phyloP scores from a whole-genome alignment of 805 yeast genomes.

The Monosporozyma yasuniensis region DNA sequence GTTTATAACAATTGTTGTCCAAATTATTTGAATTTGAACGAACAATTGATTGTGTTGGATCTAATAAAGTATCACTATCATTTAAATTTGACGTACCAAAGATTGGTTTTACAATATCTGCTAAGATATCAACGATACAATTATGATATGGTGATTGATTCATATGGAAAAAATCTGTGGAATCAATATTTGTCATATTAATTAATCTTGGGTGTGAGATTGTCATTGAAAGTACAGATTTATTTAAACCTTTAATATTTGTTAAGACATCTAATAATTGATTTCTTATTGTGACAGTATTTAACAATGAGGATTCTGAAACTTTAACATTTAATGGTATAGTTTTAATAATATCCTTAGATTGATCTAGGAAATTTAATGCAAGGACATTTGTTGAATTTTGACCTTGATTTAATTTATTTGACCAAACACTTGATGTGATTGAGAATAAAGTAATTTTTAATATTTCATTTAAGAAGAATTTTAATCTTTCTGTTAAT shows the following conservation, averaged over 20 bases:
- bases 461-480: constrained; percentile 7
- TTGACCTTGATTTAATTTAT: neutral
- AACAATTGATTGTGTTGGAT: neutral
- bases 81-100: constrained; percentile 7
- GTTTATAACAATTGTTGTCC: too few species aligned
- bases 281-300: constrained; percentile 4
- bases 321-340: constrained; percentile 8
- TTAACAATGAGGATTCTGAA: neutral
- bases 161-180: constrained; percentile 4
- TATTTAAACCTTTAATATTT: constrained; percentile 5
- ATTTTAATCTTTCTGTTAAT: constrained; percentile 3
- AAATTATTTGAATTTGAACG: neutral
- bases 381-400: constrained; percentile 3
- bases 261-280: constrained; percentile 7
- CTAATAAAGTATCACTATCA: neutral
- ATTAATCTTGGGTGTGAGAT: constrained; percentile 6
- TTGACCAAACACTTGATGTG: constrained; percentile 3
- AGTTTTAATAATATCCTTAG: constrained; percentile 2
- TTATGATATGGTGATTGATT: constrained; percentile 8
- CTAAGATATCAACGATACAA: constrained; percentile 8
- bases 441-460: constrained; percentile 11
- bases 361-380: constrained; percentile 10
- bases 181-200: constrained; percentile 6
- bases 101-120: constrained; percentile 8
- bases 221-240: constrained; percentile 10